phyloP scores from a whole-genome alignment of 495 filamentous ascomycete genomes.

The Gamarada debralockiae region DNA sequence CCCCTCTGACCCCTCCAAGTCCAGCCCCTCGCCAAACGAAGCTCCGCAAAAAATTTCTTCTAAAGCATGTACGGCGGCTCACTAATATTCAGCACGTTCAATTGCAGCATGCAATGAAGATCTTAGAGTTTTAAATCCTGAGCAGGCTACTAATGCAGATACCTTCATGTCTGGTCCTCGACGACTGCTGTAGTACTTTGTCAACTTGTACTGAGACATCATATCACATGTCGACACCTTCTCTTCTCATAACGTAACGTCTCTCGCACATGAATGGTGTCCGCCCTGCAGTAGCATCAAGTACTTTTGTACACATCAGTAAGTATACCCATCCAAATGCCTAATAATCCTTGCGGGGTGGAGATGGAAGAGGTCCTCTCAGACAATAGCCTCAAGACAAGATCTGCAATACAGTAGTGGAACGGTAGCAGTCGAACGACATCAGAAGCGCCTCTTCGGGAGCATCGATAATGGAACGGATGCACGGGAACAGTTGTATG shows the following conservation, averaged over 20 bases:
- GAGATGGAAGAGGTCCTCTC: not conserved
- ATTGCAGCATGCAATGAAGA: not conserved
- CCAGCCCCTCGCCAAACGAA: no score
- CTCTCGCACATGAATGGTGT: not conserved
- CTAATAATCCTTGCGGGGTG: not conserved
- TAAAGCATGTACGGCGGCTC: not conserved
- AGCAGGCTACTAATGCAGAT: not conserved
- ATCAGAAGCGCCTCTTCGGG: not conserved
- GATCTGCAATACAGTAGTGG: not conserved
- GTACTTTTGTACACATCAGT: not conserved
- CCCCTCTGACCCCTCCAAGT: not conserved
- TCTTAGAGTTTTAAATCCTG: not conserved
- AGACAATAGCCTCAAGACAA: constrained; percentile 5
- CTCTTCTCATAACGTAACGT: not conserved
- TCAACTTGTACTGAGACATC: not conserved
- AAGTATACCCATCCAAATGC: not conserved
- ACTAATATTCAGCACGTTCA: not conserved
- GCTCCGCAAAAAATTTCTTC: no score
- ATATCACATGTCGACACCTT: not conserved
- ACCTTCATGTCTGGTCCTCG: not conserved
- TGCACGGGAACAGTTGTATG: constrained; percentile 17
- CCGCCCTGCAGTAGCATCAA: constrained; percentile 1
- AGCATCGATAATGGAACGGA: constrained; percentile 19
- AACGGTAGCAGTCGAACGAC: no score
- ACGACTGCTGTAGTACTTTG: not conserved